Conservation (phyloP, 208 protist species). For the Wallacemonas sp. region DNA sequence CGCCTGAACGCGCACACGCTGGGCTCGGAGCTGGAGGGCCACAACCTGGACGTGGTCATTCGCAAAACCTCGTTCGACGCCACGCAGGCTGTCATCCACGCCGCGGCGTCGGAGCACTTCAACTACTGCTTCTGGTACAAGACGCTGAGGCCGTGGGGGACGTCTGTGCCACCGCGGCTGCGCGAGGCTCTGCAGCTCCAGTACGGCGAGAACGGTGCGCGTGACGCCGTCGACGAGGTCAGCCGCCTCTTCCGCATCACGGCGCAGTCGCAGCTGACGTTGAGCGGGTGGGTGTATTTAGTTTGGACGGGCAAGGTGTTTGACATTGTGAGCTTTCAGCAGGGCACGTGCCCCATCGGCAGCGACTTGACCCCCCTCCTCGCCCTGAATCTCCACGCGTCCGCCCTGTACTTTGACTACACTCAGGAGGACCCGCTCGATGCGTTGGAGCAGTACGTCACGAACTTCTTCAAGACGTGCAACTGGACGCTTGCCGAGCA, state of each 20-base stretch:
- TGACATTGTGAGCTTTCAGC: conserved; percentile 76
- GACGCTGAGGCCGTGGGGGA: conserved; percentile 84
- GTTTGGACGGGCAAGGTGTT: conserved; percentile 83
- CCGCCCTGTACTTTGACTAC: conserved; percentile 72
- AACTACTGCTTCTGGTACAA: conserved; percentile 93
- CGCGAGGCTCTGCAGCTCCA: conserved; percentile 77
- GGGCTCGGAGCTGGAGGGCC: conserved; percentile 78
- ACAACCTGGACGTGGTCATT: conserved; percentile 81
- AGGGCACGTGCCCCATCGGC: conserved; percentile 76
- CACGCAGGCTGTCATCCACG: conserved; percentile 61
- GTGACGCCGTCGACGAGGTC: conserved; percentile 70
- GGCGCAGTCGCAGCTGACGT: conserved; percentile 55
- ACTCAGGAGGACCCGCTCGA: conserved; percentile 5
- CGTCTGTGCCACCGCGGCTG: conserved; percentile 53
- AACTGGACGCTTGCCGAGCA: conserved; percentile 77
- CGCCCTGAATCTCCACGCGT: conserved; percentile 75
- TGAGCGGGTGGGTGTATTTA: conserved; percentile 82
- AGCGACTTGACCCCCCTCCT: conserved; percentile 78
- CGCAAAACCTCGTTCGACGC: conserved; percentile 83
- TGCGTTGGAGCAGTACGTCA: conserved; percentile 64
- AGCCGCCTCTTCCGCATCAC: conserved; percentile 44
- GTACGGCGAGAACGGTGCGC: conserved; percentile 61
- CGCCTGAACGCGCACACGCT: conserved; percentile 77
- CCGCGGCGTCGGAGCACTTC: conserved; percentile 83
- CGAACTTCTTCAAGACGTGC: conserved; percentile 88